Conservation (phyloP, 345 rosid species). For the rapeseed (Brassica napus) region DNA sequence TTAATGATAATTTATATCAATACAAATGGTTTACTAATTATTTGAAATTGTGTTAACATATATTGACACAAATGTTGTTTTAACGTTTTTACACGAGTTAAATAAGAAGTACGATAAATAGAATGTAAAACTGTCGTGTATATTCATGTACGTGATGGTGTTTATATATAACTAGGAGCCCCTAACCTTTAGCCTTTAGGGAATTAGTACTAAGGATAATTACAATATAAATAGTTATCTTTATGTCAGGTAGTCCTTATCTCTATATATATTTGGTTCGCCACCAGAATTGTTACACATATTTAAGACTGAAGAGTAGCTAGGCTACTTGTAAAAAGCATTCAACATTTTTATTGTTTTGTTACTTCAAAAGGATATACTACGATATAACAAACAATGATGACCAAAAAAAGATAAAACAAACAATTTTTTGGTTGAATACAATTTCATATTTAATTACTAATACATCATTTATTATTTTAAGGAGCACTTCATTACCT, state of each 20-base stretch:
- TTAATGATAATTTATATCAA: neutral
- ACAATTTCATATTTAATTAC: neutral
- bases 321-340: neutral
- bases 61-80: neutral
- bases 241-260: too few species aligned
- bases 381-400: neutral
- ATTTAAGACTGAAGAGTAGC: neutral
- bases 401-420: neutral
- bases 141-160: too few species aligned
- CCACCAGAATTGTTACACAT: neutral
- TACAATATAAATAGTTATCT: too few species aligned
- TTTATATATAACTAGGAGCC: too few species aligned
- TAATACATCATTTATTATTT: neutral
- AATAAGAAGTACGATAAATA: neutral
- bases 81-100: neutral
- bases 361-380: neutral
- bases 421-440: neutral
- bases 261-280: neutral
- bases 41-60: neutral
- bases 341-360: neutral
- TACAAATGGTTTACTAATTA: neutral
- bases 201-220: too few species aligned
- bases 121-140: too few species aligned
- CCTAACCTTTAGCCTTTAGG: too few species aligned
- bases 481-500: neutral